A percentile compares a stretch with the other conserved stretches of the same genome.
These are phyloP conservation scores for Eucalyptus fibrosa DNA, from an alignment of 345 rosid genomes.

Conservation along the genomic window DNA sequence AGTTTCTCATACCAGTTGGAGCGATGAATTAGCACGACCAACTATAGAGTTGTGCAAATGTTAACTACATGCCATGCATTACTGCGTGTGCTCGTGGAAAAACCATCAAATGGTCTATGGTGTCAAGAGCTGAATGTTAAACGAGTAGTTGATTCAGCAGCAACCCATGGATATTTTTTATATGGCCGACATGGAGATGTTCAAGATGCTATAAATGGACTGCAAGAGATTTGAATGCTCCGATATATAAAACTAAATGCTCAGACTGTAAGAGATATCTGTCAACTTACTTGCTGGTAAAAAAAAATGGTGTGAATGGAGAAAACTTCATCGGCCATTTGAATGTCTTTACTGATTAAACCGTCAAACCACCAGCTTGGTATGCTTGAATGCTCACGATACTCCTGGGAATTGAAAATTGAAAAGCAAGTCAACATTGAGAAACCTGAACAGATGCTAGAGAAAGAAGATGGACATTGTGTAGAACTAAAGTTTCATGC, in stretches of 20 bases:
- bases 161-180: background rate
- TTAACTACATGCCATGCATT: no score
- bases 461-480: background rate
- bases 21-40: no score
- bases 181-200: background rate
- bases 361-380: conserved; percentile 66
- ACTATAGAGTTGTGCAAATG: no score
- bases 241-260: background rate
- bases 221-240: background rate
- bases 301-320: conserved; percentile 46
- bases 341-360: conserved; percentile 31
- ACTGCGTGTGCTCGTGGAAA: background rate
- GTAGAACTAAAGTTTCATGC: background rate
- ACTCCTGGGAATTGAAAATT: conserved; percentile 13
- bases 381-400: conserved; percentile 1
- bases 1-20: no score
- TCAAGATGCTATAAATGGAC: background rate
- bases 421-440: background rate
- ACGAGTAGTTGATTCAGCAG: background rate
- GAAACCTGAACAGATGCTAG: background rate
- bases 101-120: background rate
- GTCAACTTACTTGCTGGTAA: conserved; percentile 60
- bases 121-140: background rate
- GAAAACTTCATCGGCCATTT: conserved; percentile 61
- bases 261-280: background rate